phyloP scores from a whole-genome alignment of 805 yeast genomes.

The Candida caryicola region DNA sequence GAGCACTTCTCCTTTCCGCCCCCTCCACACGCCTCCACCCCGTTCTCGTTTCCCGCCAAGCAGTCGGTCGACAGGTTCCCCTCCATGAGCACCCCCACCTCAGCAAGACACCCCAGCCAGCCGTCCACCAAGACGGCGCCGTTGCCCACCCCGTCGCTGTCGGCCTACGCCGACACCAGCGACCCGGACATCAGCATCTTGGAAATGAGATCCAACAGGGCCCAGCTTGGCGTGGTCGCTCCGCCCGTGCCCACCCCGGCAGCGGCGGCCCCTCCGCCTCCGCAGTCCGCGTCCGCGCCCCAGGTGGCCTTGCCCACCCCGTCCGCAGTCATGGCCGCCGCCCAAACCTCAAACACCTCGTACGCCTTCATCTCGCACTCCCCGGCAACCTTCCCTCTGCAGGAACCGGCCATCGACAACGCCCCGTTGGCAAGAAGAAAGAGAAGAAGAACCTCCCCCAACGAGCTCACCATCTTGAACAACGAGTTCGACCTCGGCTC shows the following conservation, averaged over 20 bases:
- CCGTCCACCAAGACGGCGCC: constrained; percentile 4
- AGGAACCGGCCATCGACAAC: constrained; percentile 82
- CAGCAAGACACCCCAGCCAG: constrained; percentile 4
- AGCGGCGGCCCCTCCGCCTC: neutral
- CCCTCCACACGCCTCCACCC: constrained; percentile 6
- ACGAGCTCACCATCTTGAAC: constrained; percentile 78
- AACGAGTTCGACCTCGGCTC: constrained; percentile 71
- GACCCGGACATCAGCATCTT: constrained; percentile 11
- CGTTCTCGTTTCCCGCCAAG: constrained; percentile 7
- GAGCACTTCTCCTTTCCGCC: constrained; percentile 1
- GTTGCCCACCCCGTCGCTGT: constrained; percentile 9
- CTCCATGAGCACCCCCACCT: constrained; percentile 18
- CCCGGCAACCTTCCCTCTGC: constrained; percentile 79
- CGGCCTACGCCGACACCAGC: constrained; percentile 6
- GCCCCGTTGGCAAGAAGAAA: constrained; percentile 92
- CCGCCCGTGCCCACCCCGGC: neutral
- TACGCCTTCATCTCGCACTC: constrained; percentile 94
- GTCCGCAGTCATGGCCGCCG: constrained; percentile 88
- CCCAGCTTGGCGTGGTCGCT: neutral
- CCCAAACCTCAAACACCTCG: constrained; percentile 54
- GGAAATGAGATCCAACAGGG: constrained; percentile 4
- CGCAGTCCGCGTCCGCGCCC: constrained; percentile 3
- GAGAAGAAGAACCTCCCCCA: constrained; percentile 91
- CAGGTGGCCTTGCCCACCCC: constrained; percentile 23
- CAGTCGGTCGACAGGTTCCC: constrained; percentile 23